Conservation (phyloP, 1,284 basidiomycete genomes). For the Fomitopsis palustris region DNA sequence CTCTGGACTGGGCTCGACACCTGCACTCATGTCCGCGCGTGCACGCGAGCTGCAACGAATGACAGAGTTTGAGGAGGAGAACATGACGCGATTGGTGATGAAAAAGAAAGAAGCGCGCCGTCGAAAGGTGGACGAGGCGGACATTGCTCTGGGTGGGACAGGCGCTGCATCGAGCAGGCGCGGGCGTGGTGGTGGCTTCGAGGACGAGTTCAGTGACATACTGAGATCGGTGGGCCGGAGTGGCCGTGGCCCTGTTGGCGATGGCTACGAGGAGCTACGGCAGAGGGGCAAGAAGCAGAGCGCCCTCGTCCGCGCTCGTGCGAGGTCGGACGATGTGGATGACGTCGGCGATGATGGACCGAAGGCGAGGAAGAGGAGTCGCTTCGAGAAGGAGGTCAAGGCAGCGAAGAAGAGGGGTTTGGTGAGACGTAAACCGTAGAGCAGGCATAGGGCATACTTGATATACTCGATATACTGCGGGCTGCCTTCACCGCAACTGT, state of each 20-base stretch:
- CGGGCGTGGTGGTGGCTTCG: slow-evolving; percentile 65
- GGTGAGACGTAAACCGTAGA: slow-evolving; percentile 16
- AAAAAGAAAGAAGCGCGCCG: slow-evolving; percentile 85
- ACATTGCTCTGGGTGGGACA: slow-evolving; percentile 81
- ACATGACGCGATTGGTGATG: slow-evolving; percentile 90
- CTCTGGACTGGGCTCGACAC: slow-evolving; percentile 72
- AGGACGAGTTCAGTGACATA: slow-evolving; percentile 84
- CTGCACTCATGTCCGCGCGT: slow-evolving; percentile 57
- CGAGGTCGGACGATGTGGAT: slow-evolving; percentile 39
- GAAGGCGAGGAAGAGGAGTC: slow-evolving; percentile 59
- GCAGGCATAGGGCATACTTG: no score
- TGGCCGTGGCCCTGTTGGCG: slow-evolving; percentile 41
- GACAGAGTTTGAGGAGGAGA: slow-evolving; percentile 93
- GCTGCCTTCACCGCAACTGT: no score
- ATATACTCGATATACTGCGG: no score
- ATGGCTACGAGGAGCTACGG: slow-evolving; percentile 77
- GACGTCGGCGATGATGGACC: slow-evolving; percentile 40
- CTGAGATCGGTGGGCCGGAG: slow-evolving; percentile 52
- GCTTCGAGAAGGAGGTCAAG: slow-evolving; percentile 76
- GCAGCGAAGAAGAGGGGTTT: slow-evolving; percentile 40
- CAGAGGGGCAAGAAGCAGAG: slow-evolving; percentile 63
- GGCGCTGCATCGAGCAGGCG: slow-evolving; percentile 50
- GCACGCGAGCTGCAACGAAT: slow-evolving; percentile 80
- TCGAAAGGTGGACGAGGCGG: slow-evolving; percentile 85
- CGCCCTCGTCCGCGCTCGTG: slow-evolving; percentile 51